These are phyloP conservation scores for Cryptosporidium sp. DNA, from an alignment of 169 alveolate species.

Conservation along the genomic window DNA sequence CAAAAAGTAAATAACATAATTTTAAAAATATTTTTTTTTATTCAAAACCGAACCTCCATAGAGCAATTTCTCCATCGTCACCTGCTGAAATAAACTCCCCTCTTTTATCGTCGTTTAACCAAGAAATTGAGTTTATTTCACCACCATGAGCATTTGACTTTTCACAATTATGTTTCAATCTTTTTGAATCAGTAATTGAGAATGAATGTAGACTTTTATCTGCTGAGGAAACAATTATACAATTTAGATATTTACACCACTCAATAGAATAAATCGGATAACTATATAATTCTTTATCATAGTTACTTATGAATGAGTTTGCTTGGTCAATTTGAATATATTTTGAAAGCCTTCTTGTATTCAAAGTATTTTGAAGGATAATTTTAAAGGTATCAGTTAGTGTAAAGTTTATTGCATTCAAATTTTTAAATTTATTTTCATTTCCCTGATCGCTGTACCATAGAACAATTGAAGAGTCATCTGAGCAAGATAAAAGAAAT, in stretches of 20 bases:
- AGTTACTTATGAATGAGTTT: not conserved
- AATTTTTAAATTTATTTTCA: not conserved
- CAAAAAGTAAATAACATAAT: not conserved
- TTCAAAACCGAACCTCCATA: constrained; percentile 32
- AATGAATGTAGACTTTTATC: constrained; percentile 25
- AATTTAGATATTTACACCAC: constrained; percentile 67
- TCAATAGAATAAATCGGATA: constrained; percentile 64
- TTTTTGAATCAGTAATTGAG: not conserved
- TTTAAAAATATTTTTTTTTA: not conserved
- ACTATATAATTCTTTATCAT: constrained; percentile 9
- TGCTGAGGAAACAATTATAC: constrained; percentile 50
- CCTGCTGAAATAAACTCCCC: constrained; percentile 66
- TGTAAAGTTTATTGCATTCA: not conserved
- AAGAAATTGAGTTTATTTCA: constrained; percentile 50
- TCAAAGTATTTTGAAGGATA: not conserved
- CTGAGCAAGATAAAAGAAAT: constrained; percentile 48
- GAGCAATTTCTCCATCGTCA: constrained; percentile 53
- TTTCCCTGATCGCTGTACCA: constrained; percentile 9
- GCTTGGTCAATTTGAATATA: constrained; percentile 41
- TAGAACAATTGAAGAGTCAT: constrained; percentile 43
- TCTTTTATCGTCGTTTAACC: constrained; percentile 34
- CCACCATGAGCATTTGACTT: constrained; percentile 33
- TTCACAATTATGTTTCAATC: constrained; percentile 22
- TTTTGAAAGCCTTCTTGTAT: constrained; percentile 4
- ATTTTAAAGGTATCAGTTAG: constrained; percentile 16